A percentile compares a stretch with the other conserved stretches of the same genome.
These are phyloP conservation scores for Elsinoe arachidis DNA, from an alignment of 2,329 filamentous ascomycete genomes.

Conservation along the genomic window DNA sequence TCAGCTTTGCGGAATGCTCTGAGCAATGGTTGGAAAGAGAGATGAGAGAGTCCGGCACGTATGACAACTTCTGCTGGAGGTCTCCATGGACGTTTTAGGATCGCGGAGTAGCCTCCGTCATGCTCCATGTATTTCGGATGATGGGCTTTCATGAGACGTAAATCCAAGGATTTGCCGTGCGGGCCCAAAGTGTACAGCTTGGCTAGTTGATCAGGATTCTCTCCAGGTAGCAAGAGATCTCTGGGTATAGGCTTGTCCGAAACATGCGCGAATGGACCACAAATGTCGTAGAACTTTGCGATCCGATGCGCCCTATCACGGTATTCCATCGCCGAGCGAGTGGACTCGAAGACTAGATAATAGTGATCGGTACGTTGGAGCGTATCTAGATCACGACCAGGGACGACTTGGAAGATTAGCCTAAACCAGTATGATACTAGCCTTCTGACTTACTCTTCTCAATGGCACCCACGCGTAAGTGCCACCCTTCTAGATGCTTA, in stretches of 20 bases:
- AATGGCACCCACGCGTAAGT: slow-evolving; percentile 45
- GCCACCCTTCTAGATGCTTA: slow-evolving; percentile 59
- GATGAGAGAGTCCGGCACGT: slow-evolving; percentile 27
- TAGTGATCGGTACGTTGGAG: slow-evolving; percentile 58
- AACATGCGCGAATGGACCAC: slow-evolving; percentile 35
- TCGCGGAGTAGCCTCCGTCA: slow-evolving; percentile 28
- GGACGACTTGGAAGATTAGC: slow-evolving; percentile 41
- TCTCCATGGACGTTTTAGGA: slow-evolving; percentile 22
- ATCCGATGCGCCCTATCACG: slow-evolving; percentile 46
- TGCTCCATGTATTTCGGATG: slow-evolving; percentile 26
- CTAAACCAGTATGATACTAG: background rate
- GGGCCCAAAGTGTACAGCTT: slow-evolving; percentile 45
- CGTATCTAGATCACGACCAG: slow-evolving; percentile 54
- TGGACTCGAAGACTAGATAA: slow-evolving; percentile 57
- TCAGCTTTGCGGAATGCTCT: slow-evolving; percentile 21
- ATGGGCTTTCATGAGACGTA: slow-evolving; percentile 18
- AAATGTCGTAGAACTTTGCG: slow-evolving; percentile 37
- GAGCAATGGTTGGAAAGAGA: slow-evolving; percentile 19
- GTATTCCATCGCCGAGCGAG: slow-evolving; percentile 54
- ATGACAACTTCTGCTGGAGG: slow-evolving; percentile 27
- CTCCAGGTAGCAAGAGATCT: slow-evolving; percentile 37
- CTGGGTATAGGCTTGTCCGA: slow-evolving; percentile 37
- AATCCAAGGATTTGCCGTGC: slow-evolving; percentile 29
- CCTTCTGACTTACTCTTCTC: slow-evolving; percentile 1
- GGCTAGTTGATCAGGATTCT: slow-evolving; percentile 37